Evolutionary conservation across 1,139 yeast species (phyloP).

Genomic region (Debaryomycetaceae sp.): DNA sequence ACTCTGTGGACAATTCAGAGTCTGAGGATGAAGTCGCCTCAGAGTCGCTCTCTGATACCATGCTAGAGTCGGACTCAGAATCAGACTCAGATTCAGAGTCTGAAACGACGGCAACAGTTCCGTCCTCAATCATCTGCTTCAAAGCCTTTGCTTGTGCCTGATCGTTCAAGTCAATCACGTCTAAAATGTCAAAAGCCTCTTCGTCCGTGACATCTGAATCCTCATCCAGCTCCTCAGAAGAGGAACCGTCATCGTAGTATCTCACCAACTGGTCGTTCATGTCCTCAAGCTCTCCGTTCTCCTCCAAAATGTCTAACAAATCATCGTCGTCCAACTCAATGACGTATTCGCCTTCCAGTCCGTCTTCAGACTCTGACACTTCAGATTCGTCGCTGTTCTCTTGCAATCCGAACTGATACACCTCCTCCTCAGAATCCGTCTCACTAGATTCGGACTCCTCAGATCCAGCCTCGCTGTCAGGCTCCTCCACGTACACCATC

Average conservation of each 20-base stretch:
- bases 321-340: constrained; percentile 31
- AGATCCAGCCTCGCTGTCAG: constrained; percentile 26
- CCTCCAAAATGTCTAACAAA: constrained; percentile 32
- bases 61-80: constrained; percentile 6
- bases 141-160: constrained; percentile 35
- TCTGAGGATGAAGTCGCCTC: constrained; percentile 11
- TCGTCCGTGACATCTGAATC: constrained; percentile 14
- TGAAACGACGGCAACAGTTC: constrained; percentile 4
- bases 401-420: constrained; percentile 7
- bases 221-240: constrained; percentile 6
- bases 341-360: constrained; percentile 7
- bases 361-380: constrained; percentile 5
- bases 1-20: constrained; percentile 4
- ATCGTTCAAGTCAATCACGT: constrained; percentile 33
- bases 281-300: constrained; percentile 34
- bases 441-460: constrained; percentile 15
- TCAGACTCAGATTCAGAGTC: constrained; percentile 1
- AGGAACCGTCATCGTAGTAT: constrained; percentile 29
- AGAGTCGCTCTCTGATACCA: constrained; percentile 12
- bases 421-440: constrained; percentile 12
- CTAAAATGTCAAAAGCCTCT: constrained; percentile 32
- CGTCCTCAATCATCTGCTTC: constrained; percentile 10
- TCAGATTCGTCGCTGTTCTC: background rate
- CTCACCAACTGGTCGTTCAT: constrained; percentile 40
- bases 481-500: constrained; percentile 41